Evolutionary conservation across 2,329 filamentous ascomycete species (phyloP).

Genomic region (Hypoxylon sp.): DNA sequence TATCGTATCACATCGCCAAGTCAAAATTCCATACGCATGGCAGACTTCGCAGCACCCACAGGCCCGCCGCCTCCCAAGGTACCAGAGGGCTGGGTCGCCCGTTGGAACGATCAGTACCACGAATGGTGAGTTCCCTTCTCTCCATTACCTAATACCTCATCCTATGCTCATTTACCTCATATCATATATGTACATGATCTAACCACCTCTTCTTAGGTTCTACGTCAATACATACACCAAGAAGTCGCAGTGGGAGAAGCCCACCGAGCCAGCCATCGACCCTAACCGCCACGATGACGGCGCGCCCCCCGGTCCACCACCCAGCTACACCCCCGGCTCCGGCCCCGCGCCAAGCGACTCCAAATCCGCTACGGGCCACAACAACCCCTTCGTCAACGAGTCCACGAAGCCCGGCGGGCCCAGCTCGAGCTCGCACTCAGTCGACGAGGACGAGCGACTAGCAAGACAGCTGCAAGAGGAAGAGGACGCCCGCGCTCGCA

Average conservation of each 20-base stretch:
- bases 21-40: slow-evolving; percentile 58
- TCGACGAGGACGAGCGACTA: slow-evolving; percentile 63
- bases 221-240: slow-evolving; percentile 92
- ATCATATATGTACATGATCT: slow-evolving; percentile 15
- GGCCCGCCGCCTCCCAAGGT: slow-evolving; percentile 72
- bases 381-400: slow-evolving; percentile 76
- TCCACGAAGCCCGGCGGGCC: slow-evolving; percentile 33
- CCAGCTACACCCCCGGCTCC: slow-evolving; percentile 72
- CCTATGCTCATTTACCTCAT: slow-evolving; percentile 5
- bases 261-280: slow-evolving; percentile 76
- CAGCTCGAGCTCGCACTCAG: slow-evolving; percentile 49
- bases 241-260: slow-evolving; percentile 90
- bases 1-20: slow-evolving; percentile 27
- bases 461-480: slow-evolving; percentile 87
- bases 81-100: slow-evolving; percentile 86
- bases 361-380: slow-evolving; percentile 62
- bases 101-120: slow-evolving; percentile 90
- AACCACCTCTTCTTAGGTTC: slow-evolving; percentile 73
- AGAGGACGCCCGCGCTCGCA: slow-evolving; percentile 74
- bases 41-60: slow-evolving; percentile 67
- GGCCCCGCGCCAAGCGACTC: slow-evolving; percentile 64
- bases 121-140: slow-evolving; percentile 70
- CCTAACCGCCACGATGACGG: slow-evolving; percentile 55
- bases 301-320: slow-evolving; percentile 73
- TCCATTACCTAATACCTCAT: not conserved